Conservation (phyloP, 805 yeast species). For the Alloascoidea africana region DNA sequence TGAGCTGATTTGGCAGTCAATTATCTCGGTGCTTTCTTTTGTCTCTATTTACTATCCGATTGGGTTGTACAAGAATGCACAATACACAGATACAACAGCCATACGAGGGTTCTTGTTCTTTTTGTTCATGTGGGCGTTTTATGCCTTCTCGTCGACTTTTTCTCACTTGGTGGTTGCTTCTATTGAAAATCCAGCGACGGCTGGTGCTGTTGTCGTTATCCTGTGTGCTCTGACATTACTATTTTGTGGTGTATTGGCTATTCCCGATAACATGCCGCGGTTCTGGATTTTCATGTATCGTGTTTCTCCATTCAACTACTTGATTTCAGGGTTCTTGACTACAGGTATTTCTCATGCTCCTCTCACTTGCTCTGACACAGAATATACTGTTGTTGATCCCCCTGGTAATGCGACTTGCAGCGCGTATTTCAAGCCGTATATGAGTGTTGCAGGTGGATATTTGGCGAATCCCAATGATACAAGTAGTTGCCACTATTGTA, state of each 20-base stretch:
- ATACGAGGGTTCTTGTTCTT: slow-evolving; percentile 19
- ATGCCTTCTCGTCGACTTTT: slow-evolving; percentile 21
- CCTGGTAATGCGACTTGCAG: slow-evolving; percentile 44
- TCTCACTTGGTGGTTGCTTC: slow-evolving; percentile 31
- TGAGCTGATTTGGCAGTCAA: slow-evolving; percentile 51
- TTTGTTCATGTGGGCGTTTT: slow-evolving; percentile 34
- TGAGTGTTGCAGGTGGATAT: slow-evolving; percentile 31
- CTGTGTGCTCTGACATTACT: slow-evolving; percentile 46
- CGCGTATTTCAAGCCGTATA: slow-evolving; percentile 28
- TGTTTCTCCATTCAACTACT: slow-evolving; percentile 53
- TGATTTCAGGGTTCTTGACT: slow-evolving; percentile 38
- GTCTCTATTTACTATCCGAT: slow-evolving; percentile 56
- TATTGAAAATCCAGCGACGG: slow-evolving; percentile 41
- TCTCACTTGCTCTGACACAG: slow-evolving; percentile 32
- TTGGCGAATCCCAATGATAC: slow-evolving; percentile 28
- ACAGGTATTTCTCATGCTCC: slow-evolving; percentile 36
- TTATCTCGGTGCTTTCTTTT: slow-evolving; percentile 47
- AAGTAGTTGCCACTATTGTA: slow-evolving; percentile 45
- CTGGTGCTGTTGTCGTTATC: slow-evolving; percentile 43
- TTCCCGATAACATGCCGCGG: slow-evolving; percentile 39
- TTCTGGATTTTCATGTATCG: slow-evolving; percentile 76
- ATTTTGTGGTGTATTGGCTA: slow-evolving; percentile 67
- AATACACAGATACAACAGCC: slow-evolving; percentile 23
- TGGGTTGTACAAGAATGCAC: slow-evolving; percentile 48
- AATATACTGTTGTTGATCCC: slow-evolving; percentile 33